Evolutionary conservation across 768 basidiomycete species (phyloP).

Genomic region (Termitomyces sp.): DNA sequence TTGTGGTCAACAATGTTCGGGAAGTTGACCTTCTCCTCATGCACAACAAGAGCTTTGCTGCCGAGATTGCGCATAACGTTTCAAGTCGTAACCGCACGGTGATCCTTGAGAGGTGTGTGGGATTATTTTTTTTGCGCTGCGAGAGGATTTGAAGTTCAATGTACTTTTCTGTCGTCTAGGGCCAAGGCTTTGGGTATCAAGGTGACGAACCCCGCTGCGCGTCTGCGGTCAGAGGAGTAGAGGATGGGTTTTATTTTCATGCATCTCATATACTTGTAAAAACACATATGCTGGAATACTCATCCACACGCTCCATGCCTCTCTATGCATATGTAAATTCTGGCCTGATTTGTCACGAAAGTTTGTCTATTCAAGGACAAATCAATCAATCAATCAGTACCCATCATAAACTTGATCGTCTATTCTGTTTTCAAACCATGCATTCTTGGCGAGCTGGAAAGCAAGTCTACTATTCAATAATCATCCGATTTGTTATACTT

Average conservation of each 20-base stretch:
- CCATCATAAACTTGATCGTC: no score
- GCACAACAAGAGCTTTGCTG: slow-evolving; percentile 96
- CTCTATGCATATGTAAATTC: slow-evolving; percentile 6
- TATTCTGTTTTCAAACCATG: slow-evolving; percentile 1
- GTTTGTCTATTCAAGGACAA: no score
- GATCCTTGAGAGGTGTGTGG: slow-evolving; percentile 77
- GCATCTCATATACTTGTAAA: slow-evolving; percentile 42
- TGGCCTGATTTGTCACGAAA: background rate
- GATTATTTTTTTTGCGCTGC: background rate
- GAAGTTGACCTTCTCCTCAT: slow-evolving; percentile 94
- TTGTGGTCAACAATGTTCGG: slow-evolving; percentile 89
- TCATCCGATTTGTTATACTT: background rate
- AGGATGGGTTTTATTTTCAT: slow-evolving; percentile 32
- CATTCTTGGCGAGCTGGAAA: slow-evolving; percentile 12
- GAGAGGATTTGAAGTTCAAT: no score
- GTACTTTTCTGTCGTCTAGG: slow-evolving; percentile 28
- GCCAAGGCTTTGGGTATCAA: slow-evolving; percentile 86
- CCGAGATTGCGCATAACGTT: slow-evolving; percentile 95
- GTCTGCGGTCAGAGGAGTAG: slow-evolving; percentile 93
- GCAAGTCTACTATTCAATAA: slow-evolving; percentile 9
- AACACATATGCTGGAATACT: slow-evolving; percentile 47
- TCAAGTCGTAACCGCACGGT: slow-evolving; percentile 90
- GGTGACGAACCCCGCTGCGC: slow-evolving; percentile 89
- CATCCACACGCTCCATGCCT: slow-evolving; percentile 34
- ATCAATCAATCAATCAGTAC: background rate